These are phyloP conservation scores for Arabidopsis arenosa DNA, from an alignment of 345 rosid species.

Conservation along the genomic window DNA sequence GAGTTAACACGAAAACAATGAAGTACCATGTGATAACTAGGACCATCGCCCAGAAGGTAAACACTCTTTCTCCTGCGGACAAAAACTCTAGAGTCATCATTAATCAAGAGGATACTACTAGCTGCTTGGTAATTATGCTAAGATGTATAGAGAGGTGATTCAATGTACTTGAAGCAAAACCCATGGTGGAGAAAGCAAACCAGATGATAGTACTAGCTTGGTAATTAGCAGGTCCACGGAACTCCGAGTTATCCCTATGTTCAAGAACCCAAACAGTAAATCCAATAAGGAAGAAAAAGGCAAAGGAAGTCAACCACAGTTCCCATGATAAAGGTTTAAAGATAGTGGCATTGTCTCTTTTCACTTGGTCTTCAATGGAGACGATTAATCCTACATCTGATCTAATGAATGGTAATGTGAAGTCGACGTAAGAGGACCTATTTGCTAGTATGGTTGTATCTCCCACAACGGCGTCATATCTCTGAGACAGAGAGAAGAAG, in stretches of 20 bases:
- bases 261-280: slow-evolving; percentile 19
- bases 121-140: too few relatives aligned
- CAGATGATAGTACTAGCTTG: slow-evolving; percentile 64
- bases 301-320: slow-evolving; percentile 54
- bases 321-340: slow-evolving; percentile 58
- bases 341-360: slow-evolving; percentile 57
- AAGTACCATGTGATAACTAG: slow-evolving; percentile 70
- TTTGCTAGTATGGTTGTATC: slow-evolving; percentile 61
- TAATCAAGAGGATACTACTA: not conserved
- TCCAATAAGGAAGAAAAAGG: not conserved
- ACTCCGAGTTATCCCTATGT: slow-evolving; percentile 35
- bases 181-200: slow-evolving; percentile 81
- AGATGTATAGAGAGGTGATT: not conserved
- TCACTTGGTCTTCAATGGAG: slow-evolving; percentile 38
- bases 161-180: slow-evolving; percentile 50
- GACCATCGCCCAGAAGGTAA: slow-evolving; percentile 53
- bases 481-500: too few relatives aligned
- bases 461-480: slow-evolving; percentile 64
- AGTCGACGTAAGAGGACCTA: slow-evolving; percentile 71
- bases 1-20: slow-evolving; percentile 67
- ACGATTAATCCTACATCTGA: slow-evolving; percentile 65
- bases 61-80: slow-evolving; percentile 61
- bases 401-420: slow-evolving; percentile 63
- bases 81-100: not conserved
- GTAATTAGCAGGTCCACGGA: slow-evolving; percentile 49